These are phyloP conservation scores for Chytriomyces hyalinus DNA, from an alignment of 192 early-diverging fungal species.

Conservation along the genomic window DNA sequence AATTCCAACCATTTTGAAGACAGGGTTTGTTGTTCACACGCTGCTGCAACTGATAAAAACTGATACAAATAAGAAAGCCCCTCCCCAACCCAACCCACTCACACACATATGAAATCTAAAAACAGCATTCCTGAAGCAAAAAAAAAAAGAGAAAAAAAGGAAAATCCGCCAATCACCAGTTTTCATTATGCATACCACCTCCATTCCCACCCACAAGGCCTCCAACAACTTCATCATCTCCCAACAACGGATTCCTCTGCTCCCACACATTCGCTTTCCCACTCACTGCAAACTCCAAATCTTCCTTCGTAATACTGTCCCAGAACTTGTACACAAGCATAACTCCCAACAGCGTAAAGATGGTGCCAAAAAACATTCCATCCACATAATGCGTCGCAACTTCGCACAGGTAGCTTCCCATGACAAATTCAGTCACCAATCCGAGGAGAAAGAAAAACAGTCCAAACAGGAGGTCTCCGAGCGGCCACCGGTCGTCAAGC, in stretches of 20 bases:
- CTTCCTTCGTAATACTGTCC: conserved; percentile 99
- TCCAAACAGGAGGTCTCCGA: conserved; percentile 91
- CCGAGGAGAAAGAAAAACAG: conserved; percentile 86
- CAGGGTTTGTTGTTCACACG: too few species aligned
- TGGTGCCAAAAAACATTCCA: conserved; percentile 95
- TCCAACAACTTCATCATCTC: conserved; percentile 44
- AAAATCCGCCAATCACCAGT: not conserved
- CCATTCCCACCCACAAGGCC: not conserved
- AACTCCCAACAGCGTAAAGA: conserved; percentile 86
- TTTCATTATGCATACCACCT: not conserved
- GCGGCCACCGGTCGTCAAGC: conserved; percentile 94
- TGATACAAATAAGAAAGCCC: too few species aligned
- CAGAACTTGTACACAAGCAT: conserved; percentile 99
- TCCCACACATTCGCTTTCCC: conserved; percentile 86
- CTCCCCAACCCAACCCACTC: not conserved
- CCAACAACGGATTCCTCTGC: conserved; percentile 68
- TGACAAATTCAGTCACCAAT: conserved; percentile 80
- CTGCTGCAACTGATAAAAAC: too few species aligned
- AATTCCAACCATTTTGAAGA: too few species aligned
- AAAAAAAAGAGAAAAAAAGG: not conserved
- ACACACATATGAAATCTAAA: not conserved
- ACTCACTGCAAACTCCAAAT: conserved; percentile 91
- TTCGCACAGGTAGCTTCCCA: conserved; percentile 83
- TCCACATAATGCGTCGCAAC: conserved; percentile 94
- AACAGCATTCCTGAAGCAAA: not conserved